Evolutionary conservation across 164 flowering plant species (phyloP).

Genomic region (Aristolochia fimbriata): DNA sequence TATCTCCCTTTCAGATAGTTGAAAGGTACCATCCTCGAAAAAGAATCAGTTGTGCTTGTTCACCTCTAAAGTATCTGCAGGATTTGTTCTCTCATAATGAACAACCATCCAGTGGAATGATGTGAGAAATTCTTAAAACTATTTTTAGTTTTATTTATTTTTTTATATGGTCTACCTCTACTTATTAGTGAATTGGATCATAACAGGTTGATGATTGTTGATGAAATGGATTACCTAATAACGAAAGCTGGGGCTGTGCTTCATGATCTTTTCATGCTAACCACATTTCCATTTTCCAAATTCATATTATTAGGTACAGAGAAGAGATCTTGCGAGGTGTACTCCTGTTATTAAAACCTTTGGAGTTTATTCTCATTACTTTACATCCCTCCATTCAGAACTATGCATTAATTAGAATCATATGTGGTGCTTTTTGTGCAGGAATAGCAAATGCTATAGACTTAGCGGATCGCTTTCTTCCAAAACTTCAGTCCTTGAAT

Average conservation of each 20-base stretch:
- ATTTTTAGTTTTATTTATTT: neutral
- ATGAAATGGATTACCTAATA: constrained; percentile 89
- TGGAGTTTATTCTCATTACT: constrained; percentile 1
- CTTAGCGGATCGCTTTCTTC: constrained; percentile 92
- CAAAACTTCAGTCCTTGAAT: constrained; percentile 76
- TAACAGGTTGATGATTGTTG: constrained; percentile 67
- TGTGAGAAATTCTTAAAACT: constrained; percentile 27
- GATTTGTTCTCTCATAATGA: constrained; percentile 47
- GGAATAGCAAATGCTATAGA: constrained; percentile 97
- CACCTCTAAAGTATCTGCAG: constrained; percentile 52
- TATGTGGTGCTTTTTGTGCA: constrained; percentile 20
- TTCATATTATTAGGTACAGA: constrained; percentile 72
- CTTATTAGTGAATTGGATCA: neutral
- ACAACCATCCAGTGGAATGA: constrained; percentile 33
- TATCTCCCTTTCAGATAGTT: constrained; percentile 37
- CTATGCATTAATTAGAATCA: neutral
- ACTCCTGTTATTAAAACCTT: neutral
- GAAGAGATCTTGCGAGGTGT: neutral
- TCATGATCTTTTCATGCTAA: constrained; percentile 96
- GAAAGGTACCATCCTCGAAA: constrained; percentile 25
- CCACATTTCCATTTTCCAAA: constrained; percentile 70
- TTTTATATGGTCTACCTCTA: neutral
- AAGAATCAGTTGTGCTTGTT: constrained; percentile 26
- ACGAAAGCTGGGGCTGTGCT: constrained; percentile 81
- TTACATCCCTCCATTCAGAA: neutral